phyloP scores from a whole-genome alignment of 2,329 filamentous ascomycete genomes.

The Aspergillus fischeri region DNA sequence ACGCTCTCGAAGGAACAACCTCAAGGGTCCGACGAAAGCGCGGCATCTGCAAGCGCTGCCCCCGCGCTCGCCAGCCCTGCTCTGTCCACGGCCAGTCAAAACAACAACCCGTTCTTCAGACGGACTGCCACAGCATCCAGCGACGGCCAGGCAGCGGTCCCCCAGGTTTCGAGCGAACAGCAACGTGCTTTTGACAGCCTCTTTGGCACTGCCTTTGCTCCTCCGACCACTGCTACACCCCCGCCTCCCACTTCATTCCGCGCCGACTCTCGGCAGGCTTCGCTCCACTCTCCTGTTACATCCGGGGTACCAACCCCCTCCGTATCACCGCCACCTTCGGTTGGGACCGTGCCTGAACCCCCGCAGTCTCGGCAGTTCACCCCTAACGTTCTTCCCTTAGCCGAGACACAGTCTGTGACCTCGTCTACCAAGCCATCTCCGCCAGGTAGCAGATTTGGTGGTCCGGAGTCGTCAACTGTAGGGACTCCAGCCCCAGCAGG shows the following conservation, averaged over 20 bases:
- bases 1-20: constrained; percentile 58
- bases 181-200: constrained; percentile 80
- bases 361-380: constrained; percentile 73
- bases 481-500: constrained; percentile 42
- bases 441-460: constrained; percentile 61
- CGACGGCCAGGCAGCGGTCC: constrained; percentile 47
- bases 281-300: constrained; percentile 40
- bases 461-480: constrained; percentile 43
- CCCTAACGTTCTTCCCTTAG: constrained; percentile 70
- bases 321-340: constrained; percentile 55
- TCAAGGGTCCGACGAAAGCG: constrained; percentile 52
- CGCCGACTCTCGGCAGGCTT: constrained; percentile 45
- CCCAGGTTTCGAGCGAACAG: constrained; percentile 40
- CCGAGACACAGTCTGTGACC: constrained; percentile 63
- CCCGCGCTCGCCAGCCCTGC: constrained; percentile 64
- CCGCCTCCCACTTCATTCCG: constrained; percentile 60
- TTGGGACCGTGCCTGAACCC: constrained; percentile 30
- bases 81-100: constrained; percentile 58
- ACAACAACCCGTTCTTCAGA: constrained; percentile 94
- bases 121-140: constrained; percentile 47
- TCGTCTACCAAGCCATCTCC: constrained; percentile 77
- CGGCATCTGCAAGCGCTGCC: constrained; percentile 32
- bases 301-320: constrained; percentile 57
- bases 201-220: constrained; percentile 67
- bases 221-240: constrained; percentile 41